Base-by-base conservation (phyloP, 139 green algal species). In the Microglena sp. region DNA sequence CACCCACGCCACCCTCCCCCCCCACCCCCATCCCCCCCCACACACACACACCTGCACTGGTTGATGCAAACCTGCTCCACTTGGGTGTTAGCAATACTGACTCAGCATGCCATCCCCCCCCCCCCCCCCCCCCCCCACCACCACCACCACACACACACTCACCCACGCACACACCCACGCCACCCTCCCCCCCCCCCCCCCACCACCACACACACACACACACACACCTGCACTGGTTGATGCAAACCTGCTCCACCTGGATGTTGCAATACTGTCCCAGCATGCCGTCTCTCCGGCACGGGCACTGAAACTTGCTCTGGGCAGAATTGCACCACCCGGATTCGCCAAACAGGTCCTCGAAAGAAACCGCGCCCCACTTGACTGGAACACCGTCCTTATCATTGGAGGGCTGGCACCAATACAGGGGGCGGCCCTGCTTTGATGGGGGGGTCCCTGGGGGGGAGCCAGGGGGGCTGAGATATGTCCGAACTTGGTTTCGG, bases 251-350 rank as follows among this genome's bases (percentile, higher is more conserved):
- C 57, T 84, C 68, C 6, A 67, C 54, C 28, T 29, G 18, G 0
- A 64, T 62, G 24, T 76, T 72, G 66, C 72, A 82, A 43, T 53
- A n/a, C 15, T 40, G 21, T 2, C 53, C 55, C 2, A 50, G 7
- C 4, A 30, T 0, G 32, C 66, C 36, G 26, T 58, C 36, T 3
- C 43, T 58, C n/a, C 22, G 35, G 55, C 33, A 60, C 7, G 33
- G 30, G 3, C 55, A 57, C 4, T 1, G 31, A 11, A 44, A 68
- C 6, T 29, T 68, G 59, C 8, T 53, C 24, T 7, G 21, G 26
- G 72, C 74, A 4, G 68, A 62, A 35, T 82, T 71, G 60, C 79
- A 86, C 75, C 76, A 86, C 34, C 79, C 79, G 2, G 76, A 6
- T 0, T 31, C 53, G 2, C 80, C 80, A 26, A 71, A 73, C 53